A percentile compares a stretch with the other conserved stretches of the same genome.
phyloP scores from a whole-genome alignment of 305 asterid genomes.

The Fraxinus nigra region DNA sequence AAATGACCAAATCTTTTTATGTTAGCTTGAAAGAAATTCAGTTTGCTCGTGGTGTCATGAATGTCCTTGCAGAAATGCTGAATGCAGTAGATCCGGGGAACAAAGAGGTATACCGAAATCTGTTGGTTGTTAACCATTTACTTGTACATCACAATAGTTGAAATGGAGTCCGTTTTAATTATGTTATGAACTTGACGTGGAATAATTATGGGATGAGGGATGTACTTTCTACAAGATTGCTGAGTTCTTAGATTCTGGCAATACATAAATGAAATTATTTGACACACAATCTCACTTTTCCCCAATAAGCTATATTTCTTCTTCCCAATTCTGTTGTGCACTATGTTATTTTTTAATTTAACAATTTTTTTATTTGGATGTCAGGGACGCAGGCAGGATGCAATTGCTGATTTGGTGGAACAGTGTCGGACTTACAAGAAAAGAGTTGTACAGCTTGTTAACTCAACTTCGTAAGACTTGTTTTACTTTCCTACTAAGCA shows the following conservation, averaged over 20 bases:
- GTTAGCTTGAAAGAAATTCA: constrained; percentile 87
- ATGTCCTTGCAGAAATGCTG: constrained; percentile 97
- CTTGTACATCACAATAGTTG: constrained; percentile 11
- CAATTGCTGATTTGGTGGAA: constrained; percentile 91
- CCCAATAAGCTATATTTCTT: neutral
- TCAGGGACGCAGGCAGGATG: constrained; percentile 93
- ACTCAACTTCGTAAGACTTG: constrained; percentile 88
- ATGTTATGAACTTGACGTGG: constrained; percentile 1
- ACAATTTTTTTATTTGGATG: constrained; percentile 10
- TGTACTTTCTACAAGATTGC: neutral
- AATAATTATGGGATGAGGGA: neutral
- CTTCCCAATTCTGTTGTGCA: neutral
- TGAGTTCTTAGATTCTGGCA: constrained; percentile 3
- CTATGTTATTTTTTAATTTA: neutral
- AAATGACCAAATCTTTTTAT: constrained; percentile 13
- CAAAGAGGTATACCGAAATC: constrained; percentile 64
- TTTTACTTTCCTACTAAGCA: constrained; percentile 20
- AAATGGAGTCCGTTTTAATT: neutral
- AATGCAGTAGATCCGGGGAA: constrained; percentile 85
- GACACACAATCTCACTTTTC: neutral
- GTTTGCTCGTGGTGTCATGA: constrained; percentile 97
- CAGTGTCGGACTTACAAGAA: constrained; percentile 94
- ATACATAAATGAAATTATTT: constrained; percentile 4
- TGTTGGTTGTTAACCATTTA: constrained; percentile 14
- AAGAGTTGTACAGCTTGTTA: constrained; percentile 95